Percentiles rank a stretch among this genome's conserved stretches.
Conservation (phyloP, 2,329 filamentous ascomycete genomes). For the Akanthomyces lecanii region DNA sequence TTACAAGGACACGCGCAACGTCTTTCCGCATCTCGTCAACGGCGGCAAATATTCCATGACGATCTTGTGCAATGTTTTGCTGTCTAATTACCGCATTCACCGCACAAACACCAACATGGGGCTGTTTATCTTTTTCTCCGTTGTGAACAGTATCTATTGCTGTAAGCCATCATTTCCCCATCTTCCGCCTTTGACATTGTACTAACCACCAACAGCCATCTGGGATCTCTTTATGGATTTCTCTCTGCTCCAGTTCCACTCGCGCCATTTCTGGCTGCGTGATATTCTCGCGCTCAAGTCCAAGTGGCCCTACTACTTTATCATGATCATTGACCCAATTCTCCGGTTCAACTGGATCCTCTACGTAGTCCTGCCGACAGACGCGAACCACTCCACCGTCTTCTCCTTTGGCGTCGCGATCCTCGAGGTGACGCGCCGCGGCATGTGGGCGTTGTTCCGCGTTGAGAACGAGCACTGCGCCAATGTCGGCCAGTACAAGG, state of each 20-base stretch:
- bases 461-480: slow-evolving; percentile 97
- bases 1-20: slow-evolving; percentile 79
- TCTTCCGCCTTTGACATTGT: neutral
- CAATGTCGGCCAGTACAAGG: slow-evolving; percentile 86
- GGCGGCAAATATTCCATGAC: slow-evolving; percentile 86
- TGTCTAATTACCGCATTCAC: slow-evolving; percentile 81
- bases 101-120: slow-evolving; percentile 53
- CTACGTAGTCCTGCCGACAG: slow-evolving; percentile 76
- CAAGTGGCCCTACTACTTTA: slow-evolving; percentile 78
- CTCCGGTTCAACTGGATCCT: slow-evolving; percentile 93
- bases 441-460: slow-evolving; percentile 87
- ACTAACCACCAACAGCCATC: slow-evolving; percentile 48
- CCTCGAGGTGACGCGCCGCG: slow-evolving; percentile 76
- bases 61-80: slow-evolving; percentile 70
- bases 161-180: slow-evolving; percentile 46
- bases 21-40: slow-evolving; percentile 90
- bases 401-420: slow-evolving; percentile 76
- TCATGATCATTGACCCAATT: slow-evolving; percentile 78
- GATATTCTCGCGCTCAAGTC: slow-evolving; percentile 75
- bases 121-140: slow-evolving; percentile 74
- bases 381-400: slow-evolving; percentile 77
- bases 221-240: slow-evolving; percentile 99
- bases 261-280: slow-evolving; percentile 64
- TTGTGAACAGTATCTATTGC: slow-evolving; percentile 78
- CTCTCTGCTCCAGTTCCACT: slow-evolving; percentile 75